Evolutionary conservation across 2,329 filamentous ascomycete species (phyloP).

Genomic region (Corniculantispora saksenae): DNA sequence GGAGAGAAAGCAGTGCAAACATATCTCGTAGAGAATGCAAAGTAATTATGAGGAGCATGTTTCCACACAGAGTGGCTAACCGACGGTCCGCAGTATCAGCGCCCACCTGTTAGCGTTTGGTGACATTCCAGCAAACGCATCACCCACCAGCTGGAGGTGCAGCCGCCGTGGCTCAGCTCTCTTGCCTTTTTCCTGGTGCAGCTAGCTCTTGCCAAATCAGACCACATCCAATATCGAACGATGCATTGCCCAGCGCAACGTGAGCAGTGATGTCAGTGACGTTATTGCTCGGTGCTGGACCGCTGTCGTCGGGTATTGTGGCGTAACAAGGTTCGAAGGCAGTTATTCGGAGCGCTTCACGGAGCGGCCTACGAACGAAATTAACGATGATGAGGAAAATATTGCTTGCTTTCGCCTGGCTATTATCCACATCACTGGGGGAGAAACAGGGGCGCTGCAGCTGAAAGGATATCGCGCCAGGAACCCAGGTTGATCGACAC

Average conservation of each 20-base stretch:
- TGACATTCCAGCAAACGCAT: neutral
- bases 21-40: neutral
- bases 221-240: neutral
- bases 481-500: no score
- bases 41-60: neutral
- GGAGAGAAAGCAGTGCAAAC: neutral
- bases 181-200: neutral
- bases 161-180: neutral
- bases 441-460: no score
- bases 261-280: neutral
- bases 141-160: neutral
- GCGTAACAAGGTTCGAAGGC: neutral
- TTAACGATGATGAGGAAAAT: no score
- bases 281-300: neutral
- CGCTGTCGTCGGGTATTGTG: neutral
- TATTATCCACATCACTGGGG: no score
- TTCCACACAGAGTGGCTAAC: neutral
- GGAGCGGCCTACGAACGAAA: no score
- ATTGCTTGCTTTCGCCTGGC: no score
- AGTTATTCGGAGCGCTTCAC: no score
- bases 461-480: no score
- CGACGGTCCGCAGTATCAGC: neutral
- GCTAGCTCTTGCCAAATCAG: neutral
- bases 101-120: neutral
- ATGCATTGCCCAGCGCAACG: neutral